These are phyloP conservation scores for Sordariomycetes sp. DNA, from an alignment of 2,329 filamentous ascomycete species.

Conservation along the genomic window DNA sequence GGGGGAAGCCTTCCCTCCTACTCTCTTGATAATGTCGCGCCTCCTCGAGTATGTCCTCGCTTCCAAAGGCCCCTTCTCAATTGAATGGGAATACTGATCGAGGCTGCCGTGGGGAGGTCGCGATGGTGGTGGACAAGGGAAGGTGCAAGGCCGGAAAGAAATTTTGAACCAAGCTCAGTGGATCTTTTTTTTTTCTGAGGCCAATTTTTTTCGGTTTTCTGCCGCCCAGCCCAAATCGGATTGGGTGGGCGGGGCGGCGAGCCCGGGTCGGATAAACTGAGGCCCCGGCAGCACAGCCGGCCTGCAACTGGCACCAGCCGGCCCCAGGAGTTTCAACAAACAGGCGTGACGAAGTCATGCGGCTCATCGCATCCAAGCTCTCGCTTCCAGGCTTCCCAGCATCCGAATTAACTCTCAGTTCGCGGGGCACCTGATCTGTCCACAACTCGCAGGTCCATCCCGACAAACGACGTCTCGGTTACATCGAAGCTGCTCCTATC, in stretches of 20 bases:
- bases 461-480: neutral
- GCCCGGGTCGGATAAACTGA: neutral
- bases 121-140: neutral
- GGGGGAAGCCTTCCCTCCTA: slow-evolving; percentile 1
- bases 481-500: neutral
- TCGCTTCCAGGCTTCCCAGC: neutral
- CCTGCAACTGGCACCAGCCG: neutral
- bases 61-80: neutral
- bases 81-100: neutral
- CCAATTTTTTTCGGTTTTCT: slow-evolving; percentile 1
- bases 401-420: neutral
- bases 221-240: neutral
- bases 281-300: neutral
- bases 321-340: neutral
- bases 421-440: neutral
- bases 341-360: neutral
- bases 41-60: neutral
- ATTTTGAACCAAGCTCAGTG: slow-evolving; percentile 4
- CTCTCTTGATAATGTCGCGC: neutral
- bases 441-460: neutral
- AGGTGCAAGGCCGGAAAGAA: slow-evolving; percentile 4
- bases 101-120: neutral
- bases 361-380: neutral
- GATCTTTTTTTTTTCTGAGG: neutral
- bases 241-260: slow-evolving; percentile 3